Evolutionary conservation across 1,284 basidiomycete genomes (phyloP), one percentile per base, ranked within the genome.

Genomic region (Pseudozyma tsukubaensis): DNA sequence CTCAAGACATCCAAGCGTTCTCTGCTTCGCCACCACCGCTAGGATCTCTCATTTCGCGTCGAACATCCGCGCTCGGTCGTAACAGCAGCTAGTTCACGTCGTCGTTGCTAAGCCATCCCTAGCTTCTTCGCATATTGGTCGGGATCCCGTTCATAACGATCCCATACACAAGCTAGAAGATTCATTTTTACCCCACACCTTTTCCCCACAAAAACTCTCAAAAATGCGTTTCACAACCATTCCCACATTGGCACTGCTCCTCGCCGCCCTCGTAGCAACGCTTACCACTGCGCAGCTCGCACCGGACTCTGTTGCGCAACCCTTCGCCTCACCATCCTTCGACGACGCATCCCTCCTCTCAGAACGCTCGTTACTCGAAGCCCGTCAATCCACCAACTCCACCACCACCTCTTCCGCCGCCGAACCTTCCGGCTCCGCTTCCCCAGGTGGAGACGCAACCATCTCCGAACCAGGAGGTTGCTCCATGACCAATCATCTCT

Each of bases 381-480:
- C 70, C 1, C 63, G 70, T n/a, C 70, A 72, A 40, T 53, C 56
- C 1, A 12, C 62, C 47, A 65, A 65, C 48, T 37, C 59, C 42
- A 67, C 68, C 44, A 37, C 58, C 35, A 47, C 64, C 16, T 37
- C 67, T 13, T 56, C 59, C 14, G 59, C 70, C 16, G 21, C 70
- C 36, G 64, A 56, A 9, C 42, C 69, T n/a, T 55, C 62, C 5
- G 76, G 76, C 9, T 51, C 50, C 1, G 73, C 76, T 14, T 54
- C 68, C 0, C 29, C 44, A 1, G 78, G 78, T 18, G 73, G 70
- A 14, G 63, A 71, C 21, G 78, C 78, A 5, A 74, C 71, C 12
- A 59, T 80, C 56, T 52, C 63, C 24, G 75, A 74, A 35, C 29
- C 69, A 1, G 18, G 21, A 24, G 59, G 61, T 0, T 80, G 78